A percentile compares a stretch with the other conserved stretches of the same genome.
Evolutionary conservation across 2,329 filamentous ascomycete species (phyloP).

Genomic region (Fusarium goolgardi): DNA sequence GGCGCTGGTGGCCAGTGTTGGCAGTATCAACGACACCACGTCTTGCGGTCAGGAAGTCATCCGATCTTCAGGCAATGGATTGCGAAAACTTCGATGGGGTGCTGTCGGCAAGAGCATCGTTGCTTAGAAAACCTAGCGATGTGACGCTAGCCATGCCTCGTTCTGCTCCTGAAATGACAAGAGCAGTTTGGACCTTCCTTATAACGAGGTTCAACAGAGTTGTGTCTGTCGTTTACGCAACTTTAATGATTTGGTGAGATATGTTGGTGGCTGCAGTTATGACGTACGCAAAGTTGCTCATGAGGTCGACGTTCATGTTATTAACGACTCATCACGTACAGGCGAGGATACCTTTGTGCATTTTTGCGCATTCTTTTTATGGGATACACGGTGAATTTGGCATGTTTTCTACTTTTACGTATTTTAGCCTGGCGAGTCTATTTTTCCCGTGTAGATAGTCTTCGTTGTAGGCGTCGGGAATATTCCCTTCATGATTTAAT

Average conservation of each 20-base stretch:
- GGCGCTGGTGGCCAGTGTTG: constrained; percentile 54
- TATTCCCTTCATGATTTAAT: constrained; percentile 32
- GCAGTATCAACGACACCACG: constrained; percentile 59
- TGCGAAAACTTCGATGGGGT: constrained; percentile 67
- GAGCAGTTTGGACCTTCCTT: constrained; percentile 1
- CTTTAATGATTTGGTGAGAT: constrained; percentile 19
- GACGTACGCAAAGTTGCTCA: constrained; percentile 32
- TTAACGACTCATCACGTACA: constrained; percentile 26
- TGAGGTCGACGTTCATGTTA: constrained; percentile 32
- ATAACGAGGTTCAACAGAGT: constrained; percentile 8
- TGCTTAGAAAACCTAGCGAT: constrained; percentile 50
- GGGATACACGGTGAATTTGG: constrained; percentile 30
- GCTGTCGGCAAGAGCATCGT: constrained; percentile 63
- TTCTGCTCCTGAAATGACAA: not conserved
- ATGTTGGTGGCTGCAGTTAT: constrained; percentile 26
- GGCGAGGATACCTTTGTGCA: constrained; percentile 14
- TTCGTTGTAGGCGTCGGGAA: constrained; percentile 24
- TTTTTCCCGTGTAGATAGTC: constrained; percentile 22
- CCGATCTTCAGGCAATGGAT: constrained; percentile 61
- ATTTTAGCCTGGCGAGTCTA: constrained; percentile 25
- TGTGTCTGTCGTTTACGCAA: constrained; percentile 5
- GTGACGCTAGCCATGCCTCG: constrained; percentile 3
- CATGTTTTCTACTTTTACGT: constrained; percentile 3
- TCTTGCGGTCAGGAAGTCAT: constrained; percentile 67
- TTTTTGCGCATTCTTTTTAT: constrained; percentile 28